Evolutionary conservation across 257 asterid genomes (phyloP), one percentile per base, ranked within the genome.

Genomic region (Mentha longifolia): DNA sequence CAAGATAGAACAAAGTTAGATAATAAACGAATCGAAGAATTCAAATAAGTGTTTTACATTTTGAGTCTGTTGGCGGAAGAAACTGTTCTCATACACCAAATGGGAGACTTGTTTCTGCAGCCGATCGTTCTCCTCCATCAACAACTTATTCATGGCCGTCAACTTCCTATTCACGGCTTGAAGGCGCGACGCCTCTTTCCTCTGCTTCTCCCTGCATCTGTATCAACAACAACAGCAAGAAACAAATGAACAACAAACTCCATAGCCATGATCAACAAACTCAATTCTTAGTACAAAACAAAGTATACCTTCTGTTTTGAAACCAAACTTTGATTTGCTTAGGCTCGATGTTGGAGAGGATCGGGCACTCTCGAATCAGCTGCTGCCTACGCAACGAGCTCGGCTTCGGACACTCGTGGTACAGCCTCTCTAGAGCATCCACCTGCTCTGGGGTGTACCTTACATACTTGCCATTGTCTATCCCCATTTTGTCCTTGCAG

Each of bases 281-380:
- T 54, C 11, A 68, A 55, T 14, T 25, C 13, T 22, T 12, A 35
- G 39, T 35, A 35, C 39, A 35, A 35, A 35, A 2, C 39, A 35
- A 35, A 35, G 39, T 75, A 91, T 75, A 91, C 99, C 99, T 89
- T 89, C 99, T 77, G 83, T 91, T 95, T 62, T 95, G 98, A 61
- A 95, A 95, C 99, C 99, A 95, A 45, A 95, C 98, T 95, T 92
- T 95, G 94, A 91, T 95, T 87, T 95, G 99, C 82, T 91, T 95
- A 3, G 98, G 98, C 84, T 95, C 99, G 15, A 95, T 95, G 77
- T 95, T 85, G 41, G 98, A 84, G 13, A 95, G 92, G 51, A 95
- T 88, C 0, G 97, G 95, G 60, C 96, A 95, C 57, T 91, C 98
- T 5, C 98, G 80, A 68, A 95, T 95, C 42, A 95, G 88, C 81